phyloP scores from a whole-genome alignment of 108 stramenopile genomes.

The Asterionellopsis glacialis region DNA sequence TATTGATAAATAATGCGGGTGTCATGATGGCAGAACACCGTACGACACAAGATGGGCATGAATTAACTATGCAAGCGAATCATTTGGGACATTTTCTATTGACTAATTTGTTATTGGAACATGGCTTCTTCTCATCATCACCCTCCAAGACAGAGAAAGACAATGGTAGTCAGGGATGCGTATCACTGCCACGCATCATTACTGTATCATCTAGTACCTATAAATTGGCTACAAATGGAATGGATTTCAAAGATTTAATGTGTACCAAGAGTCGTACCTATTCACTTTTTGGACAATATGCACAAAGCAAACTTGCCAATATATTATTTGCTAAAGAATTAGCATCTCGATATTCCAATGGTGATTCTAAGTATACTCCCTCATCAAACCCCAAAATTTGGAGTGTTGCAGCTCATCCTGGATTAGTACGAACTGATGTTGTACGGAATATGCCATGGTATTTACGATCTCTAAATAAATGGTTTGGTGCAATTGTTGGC shows the following conservation, averaged over 20 bases:
- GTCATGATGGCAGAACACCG: constrained; percentile 66
- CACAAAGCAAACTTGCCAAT: constrained; percentile 86
- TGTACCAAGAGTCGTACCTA: constrained; percentile 54
- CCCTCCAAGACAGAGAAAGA: background rate
- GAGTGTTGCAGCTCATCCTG: constrained; percentile 72
- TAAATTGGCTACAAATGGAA: constrained; percentile 25
- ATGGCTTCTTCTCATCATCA: constrained; percentile 15
- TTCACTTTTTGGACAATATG: constrained; percentile 80
- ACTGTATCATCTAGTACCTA: constrained; percentile 48
- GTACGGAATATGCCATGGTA: constrained; percentile 81
- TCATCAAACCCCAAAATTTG: constrained; percentile 25
- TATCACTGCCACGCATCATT: constrained; percentile 9
- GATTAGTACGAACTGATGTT: constrained; percentile 86
- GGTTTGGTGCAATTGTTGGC: constrained; percentile 44
- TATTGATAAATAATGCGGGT: constrained; percentile 85
- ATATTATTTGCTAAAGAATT: constrained; percentile 75
- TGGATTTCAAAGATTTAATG: constrained; percentile 68
- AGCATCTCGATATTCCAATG: constrained; percentile 29
- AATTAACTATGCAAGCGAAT: constrained; percentile 84
- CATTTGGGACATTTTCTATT: constrained; percentile 84
- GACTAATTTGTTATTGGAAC: constrained; percentile 54
- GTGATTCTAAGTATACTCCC: constrained; percentile 56
- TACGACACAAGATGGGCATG: constrained; percentile 51
- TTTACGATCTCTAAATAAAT: constrained; percentile 48
- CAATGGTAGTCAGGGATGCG: constrained; percentile 16